These are phyloP conservation scores for Beauveria caledonica DNA, from an alignment of 2,329 filamentous ascomycete genomes.

Conservation along the genomic window DNA sequence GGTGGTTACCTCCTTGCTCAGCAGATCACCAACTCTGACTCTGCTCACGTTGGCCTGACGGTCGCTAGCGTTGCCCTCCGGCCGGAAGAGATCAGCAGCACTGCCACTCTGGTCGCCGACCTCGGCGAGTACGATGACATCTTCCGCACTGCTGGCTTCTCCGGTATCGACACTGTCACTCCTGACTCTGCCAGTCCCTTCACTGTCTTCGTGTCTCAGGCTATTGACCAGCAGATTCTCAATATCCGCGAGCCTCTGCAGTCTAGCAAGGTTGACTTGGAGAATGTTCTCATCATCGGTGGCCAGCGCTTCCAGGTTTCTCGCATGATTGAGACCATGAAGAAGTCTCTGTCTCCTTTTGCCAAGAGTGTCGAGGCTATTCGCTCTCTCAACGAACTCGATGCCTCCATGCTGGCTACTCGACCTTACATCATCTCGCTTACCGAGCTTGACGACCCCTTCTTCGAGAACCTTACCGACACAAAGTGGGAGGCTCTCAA, in stretches of 20 bases:
- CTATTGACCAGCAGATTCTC: conserved; percentile 10
- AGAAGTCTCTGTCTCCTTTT: conserved; percentile 1
- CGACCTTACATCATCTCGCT: conserved; percentile 11
- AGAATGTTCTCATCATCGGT: conserved; percentile 12
- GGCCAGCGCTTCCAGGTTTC: conserved; percentile 8
- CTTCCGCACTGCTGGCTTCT: conserved; percentile 12
- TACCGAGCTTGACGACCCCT: conserved; percentile 8
- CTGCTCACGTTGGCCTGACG: conserved; percentile 5
- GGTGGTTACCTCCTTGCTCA: conserved; percentile 12
- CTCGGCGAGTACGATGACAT: conserved; percentile 10
- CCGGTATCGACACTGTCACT: conserved; percentile 12
- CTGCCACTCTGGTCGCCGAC: conserved; percentile 3
- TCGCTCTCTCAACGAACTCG: conserved; percentile 6
- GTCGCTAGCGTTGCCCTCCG: conserved; percentile 5
- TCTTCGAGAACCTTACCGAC: conserved; percentile 9
- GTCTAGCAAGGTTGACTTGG: conserved; percentile 6
- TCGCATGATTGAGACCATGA: conserved; percentile 4
- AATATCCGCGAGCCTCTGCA: conserved; percentile 11
- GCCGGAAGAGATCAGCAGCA: conserved; percentile 8
- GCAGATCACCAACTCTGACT: conserved; percentile 7
- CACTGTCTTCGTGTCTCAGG: conserved; percentile 12
- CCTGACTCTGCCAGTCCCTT: conserved; percentile 8
- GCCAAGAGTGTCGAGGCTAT: conserved; percentile 3
- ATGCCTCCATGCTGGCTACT: conserved; percentile 5
- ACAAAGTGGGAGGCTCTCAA: conserved; percentile 12